These are phyloP conservation scores for Xenoacremonium recifei DNA, from an alignment of 2,329 filamentous ascomycete genomes.

Conservation along the genomic window DNA sequence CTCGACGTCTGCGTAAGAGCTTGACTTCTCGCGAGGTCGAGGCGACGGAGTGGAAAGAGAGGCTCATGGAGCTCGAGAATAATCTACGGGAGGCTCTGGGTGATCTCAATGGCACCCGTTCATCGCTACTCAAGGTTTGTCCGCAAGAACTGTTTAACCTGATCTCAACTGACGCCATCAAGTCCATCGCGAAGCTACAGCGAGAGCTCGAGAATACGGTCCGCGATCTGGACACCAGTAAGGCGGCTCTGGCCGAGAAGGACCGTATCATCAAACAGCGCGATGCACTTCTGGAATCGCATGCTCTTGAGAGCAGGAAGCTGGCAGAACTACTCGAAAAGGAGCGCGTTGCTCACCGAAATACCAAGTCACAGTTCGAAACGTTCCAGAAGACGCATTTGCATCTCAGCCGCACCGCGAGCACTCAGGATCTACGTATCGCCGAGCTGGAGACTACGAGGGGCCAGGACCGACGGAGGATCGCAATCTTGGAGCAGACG, in stretches of 20 bases:
- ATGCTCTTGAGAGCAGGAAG: slow-evolving; percentile 81
- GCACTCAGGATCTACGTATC: slow-evolving; percentile 80
- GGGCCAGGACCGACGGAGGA: slow-evolving; percentile 73
- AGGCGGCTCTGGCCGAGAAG: slow-evolving; percentile 80
- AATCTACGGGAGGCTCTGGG: slow-evolving; percentile 84
- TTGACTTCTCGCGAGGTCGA: slow-evolving; percentile 84
- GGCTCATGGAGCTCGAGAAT: slow-evolving; percentile 84
- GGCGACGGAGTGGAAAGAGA: slow-evolving; percentile 86
- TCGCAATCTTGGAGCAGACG: slow-evolving; percentile 72
- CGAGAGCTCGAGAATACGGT: slow-evolving; percentile 82
- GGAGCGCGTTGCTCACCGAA: slow-evolving; percentile 79
- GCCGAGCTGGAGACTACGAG: slow-evolving; percentile 81
- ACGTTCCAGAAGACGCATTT: slow-evolving; percentile 84
- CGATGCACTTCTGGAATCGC: slow-evolving; percentile 82
- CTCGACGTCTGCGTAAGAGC: slow-evolving; percentile 76
- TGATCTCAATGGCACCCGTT: slow-evolving; percentile 81
- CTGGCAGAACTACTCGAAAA: slow-evolving; percentile 87
- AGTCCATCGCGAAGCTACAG: slow-evolving; percentile 85
- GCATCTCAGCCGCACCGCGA: slow-evolving; percentile 81
- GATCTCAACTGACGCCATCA: slow-evolving; percentile 14
- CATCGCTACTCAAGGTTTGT: slow-evolving; percentile 75
- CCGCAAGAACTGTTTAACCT: not conserved
- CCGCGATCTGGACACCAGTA: slow-evolving; percentile 76
- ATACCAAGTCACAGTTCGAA: slow-evolving; percentile 85
- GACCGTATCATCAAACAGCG: slow-evolving; percentile 87